phyloP scores from a whole-genome alignment of 129 eudicot species.

The Chrysanthemum seticuspe region DNA sequence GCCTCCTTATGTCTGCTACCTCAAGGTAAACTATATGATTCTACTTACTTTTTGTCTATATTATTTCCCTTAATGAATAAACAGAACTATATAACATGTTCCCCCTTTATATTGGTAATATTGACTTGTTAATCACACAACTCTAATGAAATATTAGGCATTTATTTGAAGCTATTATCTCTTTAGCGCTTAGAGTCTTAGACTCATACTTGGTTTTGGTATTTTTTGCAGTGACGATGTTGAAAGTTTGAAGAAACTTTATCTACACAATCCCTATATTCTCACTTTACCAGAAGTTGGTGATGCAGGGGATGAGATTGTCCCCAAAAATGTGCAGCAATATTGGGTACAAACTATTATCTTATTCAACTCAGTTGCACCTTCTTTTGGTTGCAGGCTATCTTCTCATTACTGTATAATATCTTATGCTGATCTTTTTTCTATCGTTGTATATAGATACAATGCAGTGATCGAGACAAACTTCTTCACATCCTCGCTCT shows the following conservation, averaged over 20 bases:
- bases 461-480: slow-evolving; percentile 83
- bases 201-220: background rate
- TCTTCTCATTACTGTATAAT: background rate
- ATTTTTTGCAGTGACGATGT: slow-evolving; percentile 70
- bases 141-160: background rate
- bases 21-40: slow-evolving; percentile 44
- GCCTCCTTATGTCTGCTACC: slow-evolving; percentile 99
- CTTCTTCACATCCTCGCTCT: slow-evolving; percentile 77
- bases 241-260: slow-evolving; percentile 78
- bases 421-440: background rate
- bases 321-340: slow-evolving; percentile 90
- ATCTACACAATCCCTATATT: slow-evolving; percentile 89
- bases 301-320: slow-evolving; percentile 73
- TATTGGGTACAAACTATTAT: slow-evolving; percentile 48
- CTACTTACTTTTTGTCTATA: background rate
- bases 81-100: background rate
- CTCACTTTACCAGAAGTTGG: slow-evolving; percentile 80
- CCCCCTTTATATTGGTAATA: background rate
- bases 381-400: background rate
- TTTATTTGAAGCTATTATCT: no score
- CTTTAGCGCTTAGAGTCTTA: no score
- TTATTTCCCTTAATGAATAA: background rate
- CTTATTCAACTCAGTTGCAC: background rate
- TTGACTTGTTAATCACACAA: background rate
- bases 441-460: slow-evolving; percentile 47